Base-by-base conservation (phyloP, 2,329 filamentous ascomycete species). In the Diaporthe eres region DNA sequence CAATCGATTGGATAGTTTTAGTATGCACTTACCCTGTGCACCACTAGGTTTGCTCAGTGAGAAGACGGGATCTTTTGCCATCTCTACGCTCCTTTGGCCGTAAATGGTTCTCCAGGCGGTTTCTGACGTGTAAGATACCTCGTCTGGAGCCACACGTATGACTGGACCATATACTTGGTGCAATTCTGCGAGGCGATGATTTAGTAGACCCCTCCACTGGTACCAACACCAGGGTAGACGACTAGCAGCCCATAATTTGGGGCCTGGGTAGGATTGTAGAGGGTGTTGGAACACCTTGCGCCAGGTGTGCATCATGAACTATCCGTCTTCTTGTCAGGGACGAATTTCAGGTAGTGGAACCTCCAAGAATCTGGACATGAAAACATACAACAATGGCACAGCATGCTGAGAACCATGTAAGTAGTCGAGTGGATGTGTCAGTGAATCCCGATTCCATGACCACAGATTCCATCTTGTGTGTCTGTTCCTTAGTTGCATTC, bases 31-130 rank as follows among this genome's bases (percentile, higher is more conserved):
- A 65, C 61, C 61, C 19, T 65, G 42, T 15, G 61, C 61, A 4
- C 61, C 61, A 31, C 25, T 65, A 1, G 61, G 61, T 49, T 65
- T 65, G 17, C 28, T 65, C 42, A 65, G n/a, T 5, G 61, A 65
- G 25, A 65, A 65, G 44, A 65, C 1, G 3, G 61, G 39, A 12
- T 65, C 61, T 49, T 65, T 65, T 4, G 25, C 10, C 42, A 65
- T 65, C 15, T 65, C 61, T 4, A 31, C 28, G 19, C 25, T 13
- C n/a, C 61, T 65, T 25, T 65, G 61, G 12, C 61, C 61, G n/a
- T 65, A 65, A 15, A 65, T 65, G 19, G 25, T n/a, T 65, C 19
- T 65, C 61, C 61, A 65, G 22, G 61, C 61, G 17, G 61, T 65
- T 1, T 49, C 61, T 49, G 61, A 47, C 17, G 61, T 65, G 10